phyloP scores from a whole-genome alignment of 169 alveolate species.

The Cryptosporidium viatorum region DNA sequence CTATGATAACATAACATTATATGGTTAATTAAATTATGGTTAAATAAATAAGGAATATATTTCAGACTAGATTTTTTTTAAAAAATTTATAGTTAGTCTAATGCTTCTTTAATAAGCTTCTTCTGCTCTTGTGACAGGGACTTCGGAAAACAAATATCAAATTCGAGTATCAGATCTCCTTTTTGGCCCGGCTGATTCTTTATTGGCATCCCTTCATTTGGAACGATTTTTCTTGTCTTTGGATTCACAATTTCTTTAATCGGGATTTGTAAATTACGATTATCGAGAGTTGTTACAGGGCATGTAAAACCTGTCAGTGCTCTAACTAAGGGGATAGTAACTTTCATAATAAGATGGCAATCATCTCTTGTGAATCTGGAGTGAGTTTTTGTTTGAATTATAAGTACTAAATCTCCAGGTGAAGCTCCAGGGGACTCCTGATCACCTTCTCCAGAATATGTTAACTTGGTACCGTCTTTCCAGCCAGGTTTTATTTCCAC shows the following conservation, averaged over 20 bases:
- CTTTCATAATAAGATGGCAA: conserved; percentile 85
- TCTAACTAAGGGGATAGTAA: conserved; percentile 86
- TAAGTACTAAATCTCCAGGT: conserved; percentile 87
- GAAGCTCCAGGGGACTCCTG: conserved; percentile 84
- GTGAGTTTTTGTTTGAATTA: conserved; percentile 84
- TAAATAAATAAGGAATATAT: neutral
- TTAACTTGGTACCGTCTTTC: conserved; percentile 89
- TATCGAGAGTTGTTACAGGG: conserved; percentile 86
- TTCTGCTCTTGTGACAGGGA: conserved; percentile 84
- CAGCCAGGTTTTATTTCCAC: conserved; percentile 89
- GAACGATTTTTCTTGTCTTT: conserved; percentile 82
- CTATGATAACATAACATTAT: neutral
- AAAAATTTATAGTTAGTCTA: conserved; percentile 17
- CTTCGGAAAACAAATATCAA: conserved; percentile 86
- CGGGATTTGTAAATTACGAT: conserved; percentile 84
- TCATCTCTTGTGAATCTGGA: conserved; percentile 84
- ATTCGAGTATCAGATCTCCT: conserved; percentile 86
- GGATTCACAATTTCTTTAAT: conserved; percentile 86
- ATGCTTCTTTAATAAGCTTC: conserved; percentile 79
- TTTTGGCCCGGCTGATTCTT: conserved; percentile 82
- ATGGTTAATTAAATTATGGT: neutral
- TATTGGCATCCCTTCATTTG: conserved; percentile 87
- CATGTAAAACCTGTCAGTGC: conserved; percentile 88
- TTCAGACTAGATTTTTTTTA: neutral
- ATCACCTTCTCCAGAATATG: conserved; percentile 88